phyloP scores from a whole-genome alignment of 2,329 filamentous ascomycete genomes.

The Ophiostoma sp. region DNA sequence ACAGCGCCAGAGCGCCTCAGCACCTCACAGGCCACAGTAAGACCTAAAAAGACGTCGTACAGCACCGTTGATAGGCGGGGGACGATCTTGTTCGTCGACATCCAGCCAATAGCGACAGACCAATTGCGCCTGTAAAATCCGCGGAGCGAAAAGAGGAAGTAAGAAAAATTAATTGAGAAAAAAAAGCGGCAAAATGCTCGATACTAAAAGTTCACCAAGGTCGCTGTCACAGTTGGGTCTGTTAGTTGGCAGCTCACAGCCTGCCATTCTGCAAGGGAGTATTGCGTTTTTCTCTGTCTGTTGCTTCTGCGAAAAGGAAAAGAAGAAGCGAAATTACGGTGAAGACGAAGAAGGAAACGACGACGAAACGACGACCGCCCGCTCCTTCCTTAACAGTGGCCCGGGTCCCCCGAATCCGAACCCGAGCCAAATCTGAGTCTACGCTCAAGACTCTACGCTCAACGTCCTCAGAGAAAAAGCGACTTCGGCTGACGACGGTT shows the following conservation, averaged over 20 bases:
- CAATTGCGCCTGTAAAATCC: slow-evolving; percentile 19
- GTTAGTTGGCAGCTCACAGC: slow-evolving; percentile 14
- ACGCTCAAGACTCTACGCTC: no score
- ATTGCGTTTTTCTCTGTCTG: background rate
- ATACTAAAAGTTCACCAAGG: background rate
- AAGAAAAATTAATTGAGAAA: background rate
- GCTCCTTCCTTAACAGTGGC: slow-evolving; percentile 10
- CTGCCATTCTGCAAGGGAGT: slow-evolving; percentile 1
- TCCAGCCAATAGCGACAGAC: background rate
- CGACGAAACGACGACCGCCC: background rate
- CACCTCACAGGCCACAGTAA: background rate
- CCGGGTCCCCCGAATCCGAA: background rate
- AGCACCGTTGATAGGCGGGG: background rate
- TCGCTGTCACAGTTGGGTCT: background rate
- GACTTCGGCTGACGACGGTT: slow-evolving; percentile 8
- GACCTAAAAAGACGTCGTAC: slow-evolving; percentile 18
- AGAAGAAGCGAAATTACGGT: background rate
- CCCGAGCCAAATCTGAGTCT: background rate
- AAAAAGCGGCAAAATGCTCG: background rate
- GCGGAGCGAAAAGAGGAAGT: slow-evolving; percentile 15
- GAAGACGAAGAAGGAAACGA: background rate
- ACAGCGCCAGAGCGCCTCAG: background rate
- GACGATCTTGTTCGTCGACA: background rate
- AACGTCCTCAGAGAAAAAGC: background rate
- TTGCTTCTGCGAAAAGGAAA: background rate